Conservation (phyloP, 331 rosid species). For the Pyrus hybrid region DNA sequence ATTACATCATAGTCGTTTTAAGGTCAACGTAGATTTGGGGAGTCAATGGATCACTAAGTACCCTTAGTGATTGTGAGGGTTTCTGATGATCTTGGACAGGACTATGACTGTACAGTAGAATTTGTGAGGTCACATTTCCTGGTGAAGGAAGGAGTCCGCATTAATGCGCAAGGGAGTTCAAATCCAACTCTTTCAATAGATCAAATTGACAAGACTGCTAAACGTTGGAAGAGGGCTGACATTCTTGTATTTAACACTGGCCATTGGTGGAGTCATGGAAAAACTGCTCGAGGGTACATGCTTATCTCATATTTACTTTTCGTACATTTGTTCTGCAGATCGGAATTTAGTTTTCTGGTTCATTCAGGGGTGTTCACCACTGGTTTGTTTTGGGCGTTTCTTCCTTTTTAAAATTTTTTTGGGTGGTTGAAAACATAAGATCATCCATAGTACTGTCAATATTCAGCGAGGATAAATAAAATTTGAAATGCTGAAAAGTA, state of each 20-base stretch:
- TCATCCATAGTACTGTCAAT: not conserved
- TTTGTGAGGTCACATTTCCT: conserved; percentile 98
- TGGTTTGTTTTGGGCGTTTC: not conserved
- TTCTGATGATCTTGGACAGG: conserved; percentile 59
- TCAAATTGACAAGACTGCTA: conserved; percentile 73
- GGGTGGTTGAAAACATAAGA: not conserved
- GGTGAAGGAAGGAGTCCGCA: conserved; percentile 86
- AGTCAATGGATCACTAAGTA: not conserved
- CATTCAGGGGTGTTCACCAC: not conserved
- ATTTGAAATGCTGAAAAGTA: not conserved
- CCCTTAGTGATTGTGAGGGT: not conserved
- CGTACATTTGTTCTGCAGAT: conserved; percentile 4
- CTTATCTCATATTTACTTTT: not conserved
- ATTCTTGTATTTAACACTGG: conserved; percentile 98
- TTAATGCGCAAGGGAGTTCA: conserved; percentile 57
- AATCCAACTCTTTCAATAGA: conserved; percentile 90
- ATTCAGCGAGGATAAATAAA: not conserved
- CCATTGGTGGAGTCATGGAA: conserved; percentile 99
- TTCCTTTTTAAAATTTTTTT: not conserved
- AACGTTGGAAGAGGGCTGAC: conserved; percentile 83
- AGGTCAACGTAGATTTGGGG: conserved; percentile 5
- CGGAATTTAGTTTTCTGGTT: not conserved
- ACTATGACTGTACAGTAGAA: conserved; percentile 63
- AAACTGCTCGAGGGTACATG: conserved; percentile 91
- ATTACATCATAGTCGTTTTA: not conserved